A percentile compares a stretch with the other conserved stretches of the same genome.
Conservation (phyloP, 2,329 filamentous ascomycete species). For the Clarireedia hainanense region DNA sequence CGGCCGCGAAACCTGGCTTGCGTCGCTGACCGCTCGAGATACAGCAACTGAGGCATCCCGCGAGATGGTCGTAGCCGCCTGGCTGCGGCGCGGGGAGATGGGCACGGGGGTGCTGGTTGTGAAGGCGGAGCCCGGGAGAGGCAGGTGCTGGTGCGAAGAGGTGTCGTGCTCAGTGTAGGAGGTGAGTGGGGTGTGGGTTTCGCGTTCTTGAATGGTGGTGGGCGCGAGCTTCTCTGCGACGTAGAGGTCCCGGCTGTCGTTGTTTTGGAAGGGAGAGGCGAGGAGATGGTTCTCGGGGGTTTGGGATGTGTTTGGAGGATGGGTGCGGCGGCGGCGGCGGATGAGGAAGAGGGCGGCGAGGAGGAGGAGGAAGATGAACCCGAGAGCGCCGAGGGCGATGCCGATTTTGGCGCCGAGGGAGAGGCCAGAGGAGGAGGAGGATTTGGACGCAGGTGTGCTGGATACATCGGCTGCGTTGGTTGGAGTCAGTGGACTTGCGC, state of each 20-base stretch:
- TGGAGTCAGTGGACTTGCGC: not conserved
- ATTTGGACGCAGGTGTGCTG: not conserved
- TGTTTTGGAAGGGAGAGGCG: not conserved
- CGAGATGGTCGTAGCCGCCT: not conserved
- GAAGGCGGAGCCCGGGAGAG: constrained; percentile 1
- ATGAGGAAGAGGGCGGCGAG: not conserved
- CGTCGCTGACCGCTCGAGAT: not conserved
- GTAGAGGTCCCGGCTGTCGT: not conserved
- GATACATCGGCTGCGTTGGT: not conserved
- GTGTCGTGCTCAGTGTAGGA: not conserved
- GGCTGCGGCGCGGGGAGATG: not conserved
- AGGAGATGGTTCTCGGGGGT: constrained; percentile 4
- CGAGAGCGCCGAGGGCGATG: constrained; percentile 1
- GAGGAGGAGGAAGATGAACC: not conserved
- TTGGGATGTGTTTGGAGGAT: not conserved
- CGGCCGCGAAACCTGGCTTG: not conserved
- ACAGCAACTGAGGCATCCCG: not conserved
- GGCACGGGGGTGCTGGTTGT: not conserved
- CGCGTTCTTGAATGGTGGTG: not conserved
- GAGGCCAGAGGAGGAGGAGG: not conserved
- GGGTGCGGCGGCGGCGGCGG: not conserved
- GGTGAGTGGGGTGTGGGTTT: constrained; percentile 3
- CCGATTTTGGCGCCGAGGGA: constrained; percentile 6
- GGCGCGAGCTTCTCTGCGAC: not conserved
- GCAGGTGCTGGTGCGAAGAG: not conserved